Evolutionary conservation across 495 filamentous ascomycete species (phyloP), one percentile per base, ranked within the genome.

Genomic region (Pseudoneurospora amorphoporcata): DNA sequence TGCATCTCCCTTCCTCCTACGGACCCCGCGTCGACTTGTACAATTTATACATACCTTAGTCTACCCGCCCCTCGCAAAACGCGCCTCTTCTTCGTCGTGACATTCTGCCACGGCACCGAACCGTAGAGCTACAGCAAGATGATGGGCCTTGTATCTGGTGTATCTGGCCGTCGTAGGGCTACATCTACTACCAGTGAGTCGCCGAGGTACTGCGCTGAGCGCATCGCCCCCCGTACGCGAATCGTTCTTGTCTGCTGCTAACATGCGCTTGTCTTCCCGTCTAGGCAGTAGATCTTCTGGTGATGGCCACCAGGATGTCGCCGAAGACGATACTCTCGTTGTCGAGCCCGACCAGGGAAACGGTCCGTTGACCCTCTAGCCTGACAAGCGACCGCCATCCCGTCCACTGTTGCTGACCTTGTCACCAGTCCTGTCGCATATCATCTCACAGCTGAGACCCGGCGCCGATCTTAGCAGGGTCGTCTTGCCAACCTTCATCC

Each of bases 381-480:
- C 58, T 14, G 23, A 19, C 41, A 39, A 19, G 29, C 53, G 37
- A 23, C 53, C 42, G 6, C 2, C 12, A 29, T n/a, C 39, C 40
- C 9, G 4, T 14, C 17, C 23, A 47, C 19, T 14, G 47, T 73
- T 43, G 53, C 75, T 74, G 70, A 73, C 71, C 29, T 42, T 71
- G 19, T 68, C 74, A 70, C 41, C 74, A 96, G 93, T 97, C 76
- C 89, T 97, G 75, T 91, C 88, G 71, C 94, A 98, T 82, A 97
- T 99, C 81, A 98, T 99, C 73, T 97, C 94, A 45, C 96, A 98
- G 84, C 86, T 99, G 68, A 90, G 95, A 73, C 95, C 96, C 41
- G 95, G 95, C 72, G 95, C 95, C 71, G 95, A 99, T 80, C 85
- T 99, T 73, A 97, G 93, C 82, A 89, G 94, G 76, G 94, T 99